Evolutionary conservation across 352 stramenopile genomes (phyloP), one percentile per base, ranked within the genome.

Genomic region (Globisporangium recalcitrans): DNA sequence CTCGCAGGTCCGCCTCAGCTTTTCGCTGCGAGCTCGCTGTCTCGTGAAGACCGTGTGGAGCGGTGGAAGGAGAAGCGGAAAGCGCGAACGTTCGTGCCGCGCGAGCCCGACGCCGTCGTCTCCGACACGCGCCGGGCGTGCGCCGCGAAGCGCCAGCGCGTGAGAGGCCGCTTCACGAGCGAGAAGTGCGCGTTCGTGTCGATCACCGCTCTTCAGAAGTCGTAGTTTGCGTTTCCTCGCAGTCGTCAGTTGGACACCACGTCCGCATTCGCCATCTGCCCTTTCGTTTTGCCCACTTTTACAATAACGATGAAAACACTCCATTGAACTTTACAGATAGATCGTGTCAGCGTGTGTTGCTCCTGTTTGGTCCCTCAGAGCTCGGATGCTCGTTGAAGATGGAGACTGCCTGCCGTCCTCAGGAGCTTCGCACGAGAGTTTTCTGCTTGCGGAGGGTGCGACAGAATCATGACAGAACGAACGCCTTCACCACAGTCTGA

Each of bases 141-240:
- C n/a, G 78, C 78, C 10, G 70, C 80, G 44, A 90, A 87, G 67
- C 75, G 80, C 10, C 75, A 84, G 40, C 77, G 77, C 40, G 80
- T 89, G 29, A 89, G 85, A 32, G 80, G 80, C 56, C 80, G 80
- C 58, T 89, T 89, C 56, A 69, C 75, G 51, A 64, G 67, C 19
- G 76, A 87, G 58, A 74, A 84, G 52, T 67, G 71, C 53, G 58
- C 67, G 5, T 90, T 90, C 58, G 72, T 90, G 38, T 78, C 80
- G 38, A 86, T 89, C 60, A 89, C 77, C n/a, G 62, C 71, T 32
- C 68, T 89, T 51, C 80, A 89, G 74, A 66, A 66, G 19, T 60
- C 21, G 55, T n/a, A 11, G n/a, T 36, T 36, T 36, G 31, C 27
- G 31, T 36, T 36, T 31, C 51, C 16, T 34, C 51, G 24, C 22